Evolutionary conservation across 2,329 filamentous ascomycete species (phyloP), one percentile per base, ranked within the genome.

Genomic region (Arthrobotrys entomopaga): DNA sequence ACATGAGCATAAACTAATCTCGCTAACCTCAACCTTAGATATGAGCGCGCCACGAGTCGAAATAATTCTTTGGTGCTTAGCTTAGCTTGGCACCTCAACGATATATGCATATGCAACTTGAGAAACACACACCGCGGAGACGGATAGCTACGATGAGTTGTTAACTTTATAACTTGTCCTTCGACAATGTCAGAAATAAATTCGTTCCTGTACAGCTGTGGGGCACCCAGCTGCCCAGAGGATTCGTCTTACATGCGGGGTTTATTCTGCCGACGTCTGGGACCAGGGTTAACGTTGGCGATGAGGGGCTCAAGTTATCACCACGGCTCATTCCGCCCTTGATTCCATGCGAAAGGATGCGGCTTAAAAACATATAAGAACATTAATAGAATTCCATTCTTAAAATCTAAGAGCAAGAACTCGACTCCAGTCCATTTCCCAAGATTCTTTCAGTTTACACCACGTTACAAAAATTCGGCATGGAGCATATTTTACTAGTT

Each of bases 331-430:
- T 42, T 40, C 16, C 6, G 2, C 24, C 58, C 10, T 64, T 26
- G 11, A 20, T 10, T 38, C 15, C 15, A 19, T 20, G 19, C 24
- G 19, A 34, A 57, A 26, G 34, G 7, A 40, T 61, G 67, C 60
- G 67, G 69, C 69, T 66, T 61, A 43, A 52, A 26, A 50, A n/a
- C n/a, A 40, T 73, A 73, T 61, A 73, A 73, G 61, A 20, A 24
- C 29, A n/a, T n/a, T 26, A 16, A 6, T 20, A 16, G 46, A 24
- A 20, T 13, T 19, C 46, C 42, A 13, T 13, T 46, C 29, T 8
- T 34, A 34, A 34, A 7, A 34, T 34, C 6, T 34, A 6, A 8
- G 29, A 2, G 29, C 29, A 2, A 34, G 29, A 7, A 2, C 10
- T 7, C 5, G 24, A 26, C 7, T 26, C 3, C 3, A 26, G 29